Percentiles rank a stretch among this genome's conserved stretches.
Evolutionary conservation across 129 eudicot genomes (phyloP).

Genomic region (Escallonia herrerae): DNA sequence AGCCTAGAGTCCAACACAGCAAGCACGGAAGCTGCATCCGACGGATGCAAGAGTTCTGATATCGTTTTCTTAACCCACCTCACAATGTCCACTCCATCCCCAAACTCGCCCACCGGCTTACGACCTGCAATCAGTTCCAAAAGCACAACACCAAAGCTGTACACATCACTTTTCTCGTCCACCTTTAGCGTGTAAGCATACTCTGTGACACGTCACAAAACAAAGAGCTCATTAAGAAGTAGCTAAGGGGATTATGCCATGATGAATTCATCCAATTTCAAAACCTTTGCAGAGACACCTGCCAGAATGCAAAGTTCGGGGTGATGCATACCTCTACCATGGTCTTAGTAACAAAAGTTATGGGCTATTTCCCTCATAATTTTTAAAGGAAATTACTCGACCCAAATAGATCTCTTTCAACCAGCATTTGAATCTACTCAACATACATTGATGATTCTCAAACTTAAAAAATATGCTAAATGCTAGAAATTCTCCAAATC

Average conservation of each 20-base stretch:
- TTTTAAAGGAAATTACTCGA: too few relatives aligned
- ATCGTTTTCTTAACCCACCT: constrained; percentile 68
- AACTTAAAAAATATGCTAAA: too few relatives aligned
- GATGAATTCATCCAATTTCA: neutral
- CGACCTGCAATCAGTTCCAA: constrained; percentile 77
- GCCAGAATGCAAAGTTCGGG: too few relatives aligned
- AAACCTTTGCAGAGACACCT: neutral
- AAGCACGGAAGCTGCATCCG: constrained; percentile 51
- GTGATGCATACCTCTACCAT: too few relatives aligned
- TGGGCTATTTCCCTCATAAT: too few relatives aligned
- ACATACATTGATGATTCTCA: too few relatives aligned
- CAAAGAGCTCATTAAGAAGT: neutral
- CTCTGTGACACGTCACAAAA: constrained; percentile 34
- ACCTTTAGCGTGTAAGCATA: constrained; percentile 89
- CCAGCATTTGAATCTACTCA: too few relatives aligned
- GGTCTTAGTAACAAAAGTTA: too few relatives aligned
- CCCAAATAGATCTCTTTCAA: too few relatives aligned
- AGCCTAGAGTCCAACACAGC: constrained; percentile 71
- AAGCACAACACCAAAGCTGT: constrained; percentile 89
- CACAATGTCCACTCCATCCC: constrained; percentile 92
- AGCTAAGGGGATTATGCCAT: neutral
- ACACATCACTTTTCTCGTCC: constrained; percentile 88
- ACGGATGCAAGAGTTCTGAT: constrained; percentile 16
- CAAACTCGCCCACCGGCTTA: constrained; percentile 89
- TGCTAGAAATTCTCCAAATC: too few relatives aligned